Conservation (phyloP, 148 eudicot genomes). For the Chenopodium formosanum region DNA sequence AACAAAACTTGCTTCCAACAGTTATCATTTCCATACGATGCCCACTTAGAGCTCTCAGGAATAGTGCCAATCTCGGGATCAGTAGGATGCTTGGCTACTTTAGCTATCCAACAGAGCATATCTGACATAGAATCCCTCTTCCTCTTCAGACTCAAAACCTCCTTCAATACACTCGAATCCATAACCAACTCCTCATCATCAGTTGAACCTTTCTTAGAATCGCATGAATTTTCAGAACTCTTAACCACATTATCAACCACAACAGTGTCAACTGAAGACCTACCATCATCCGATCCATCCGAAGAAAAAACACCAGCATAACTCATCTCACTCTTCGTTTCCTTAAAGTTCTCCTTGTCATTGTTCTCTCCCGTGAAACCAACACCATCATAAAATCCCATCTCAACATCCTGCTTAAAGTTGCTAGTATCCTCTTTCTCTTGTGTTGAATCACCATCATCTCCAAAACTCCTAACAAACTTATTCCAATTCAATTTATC, state of each 20-base stretch:
- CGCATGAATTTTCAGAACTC: conserved; percentile 24
- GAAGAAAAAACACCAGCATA: conserved; percentile 14
- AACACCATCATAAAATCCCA: neutral
- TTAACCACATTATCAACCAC: conserved; percentile 23
- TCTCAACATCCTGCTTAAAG: neutral
- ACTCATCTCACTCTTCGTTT: neutral
- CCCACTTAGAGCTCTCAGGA: conserved; percentile 66
- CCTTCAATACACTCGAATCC: conserved; percentile 32
- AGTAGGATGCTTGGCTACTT: conserved; percentile 71
- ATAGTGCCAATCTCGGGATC: conserved; percentile 48
- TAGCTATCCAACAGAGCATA: conserved; percentile 56
- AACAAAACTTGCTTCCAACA: conserved; percentile 67
- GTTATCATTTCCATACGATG: conserved; percentile 44
- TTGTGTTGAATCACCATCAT: conserved; percentile 18
- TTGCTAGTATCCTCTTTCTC: conserved; percentile 9
- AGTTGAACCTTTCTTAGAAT: conserved; percentile 23
- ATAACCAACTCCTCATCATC: conserved; percentile 23
- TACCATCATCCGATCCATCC: conserved; percentile 23
- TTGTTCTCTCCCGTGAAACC: neutral
- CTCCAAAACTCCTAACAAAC: conserved; percentile 19
- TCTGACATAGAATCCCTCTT: conserved; percentile 36
- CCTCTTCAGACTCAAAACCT: conserved; percentile 42
- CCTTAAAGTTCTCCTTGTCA: neutral
- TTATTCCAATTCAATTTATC: conserved; percentile 19
- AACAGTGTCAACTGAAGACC: conserved; percentile 14